A percentile compares a stretch with the other conserved stretches of the same genome.
phyloP scores from a whole-genome alignment of 2,329 filamentous ascomycete species.

The Colletotrichum nymphaeae region DNA sequence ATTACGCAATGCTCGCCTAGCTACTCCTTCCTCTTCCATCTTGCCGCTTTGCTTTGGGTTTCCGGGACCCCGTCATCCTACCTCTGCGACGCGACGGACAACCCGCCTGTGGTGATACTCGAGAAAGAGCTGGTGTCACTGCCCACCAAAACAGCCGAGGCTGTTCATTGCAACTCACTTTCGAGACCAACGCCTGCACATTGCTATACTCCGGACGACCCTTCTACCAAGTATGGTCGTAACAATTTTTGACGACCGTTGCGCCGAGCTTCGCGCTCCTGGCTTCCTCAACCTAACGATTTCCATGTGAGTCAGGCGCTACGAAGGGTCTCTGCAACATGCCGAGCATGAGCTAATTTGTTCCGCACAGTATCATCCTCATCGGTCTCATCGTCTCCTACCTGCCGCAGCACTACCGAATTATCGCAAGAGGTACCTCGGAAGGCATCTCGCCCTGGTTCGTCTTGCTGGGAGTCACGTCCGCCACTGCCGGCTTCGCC shows the following conservation, averaged over 20 bases:
- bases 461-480: conserved; percentile 91
- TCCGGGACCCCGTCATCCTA: conserved; percentile 17
- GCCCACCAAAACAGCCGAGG: background rate
- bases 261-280: conserved; percentile 63
- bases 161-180: background rate
- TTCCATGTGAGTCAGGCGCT: conserved; percentile 59
- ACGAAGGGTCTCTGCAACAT: no score
- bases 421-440: conserved; percentile 85
- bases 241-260: conserved; percentile 48
- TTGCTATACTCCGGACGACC: background rate
- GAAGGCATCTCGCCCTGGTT: conserved; percentile 97
- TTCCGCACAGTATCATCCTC: conserved; percentile 72
- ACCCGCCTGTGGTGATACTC: background rate
- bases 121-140: background rate
- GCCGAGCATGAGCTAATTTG: conserved; percentile 36
- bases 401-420: conserved; percentile 92
- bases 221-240: conserved; percentile 18
- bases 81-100: conserved; percentile 10
- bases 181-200: background rate
- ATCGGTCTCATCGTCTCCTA: conserved; percentile 93
- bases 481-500: conserved; percentile 87
- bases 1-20: conserved; percentile 33
- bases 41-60: conserved; percentile 11
- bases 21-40: background rate
- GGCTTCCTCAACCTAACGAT: conserved; percentile 66